phyloP scores from a whole-genome alignment of 768 basidiomycete genomes.

The Tremella mesenterica region DNA sequence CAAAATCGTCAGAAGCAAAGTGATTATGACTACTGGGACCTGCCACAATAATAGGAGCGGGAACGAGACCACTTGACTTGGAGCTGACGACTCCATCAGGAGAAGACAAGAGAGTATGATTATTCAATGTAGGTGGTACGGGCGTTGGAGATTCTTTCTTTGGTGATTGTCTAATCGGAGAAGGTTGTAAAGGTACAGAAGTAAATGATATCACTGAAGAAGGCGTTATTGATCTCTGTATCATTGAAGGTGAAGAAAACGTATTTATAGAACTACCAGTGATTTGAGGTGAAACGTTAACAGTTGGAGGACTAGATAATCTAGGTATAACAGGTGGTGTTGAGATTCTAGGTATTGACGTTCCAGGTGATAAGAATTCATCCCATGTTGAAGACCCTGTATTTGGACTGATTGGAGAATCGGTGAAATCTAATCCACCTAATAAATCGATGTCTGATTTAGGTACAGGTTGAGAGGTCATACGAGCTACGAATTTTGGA shows the following conservation, averaged over 20 bases:
- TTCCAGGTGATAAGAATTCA: constrained; percentile 12
- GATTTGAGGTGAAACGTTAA: too few species aligned
- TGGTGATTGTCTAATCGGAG: constrained; percentile 3
- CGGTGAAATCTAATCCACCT: constrained; percentile 29
- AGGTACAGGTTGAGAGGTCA: constrained; percentile 8
- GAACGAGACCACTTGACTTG: too few species aligned
- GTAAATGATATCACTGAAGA: constrained; percentile 47
- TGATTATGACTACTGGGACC: neutral
- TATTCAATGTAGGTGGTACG: neutral
- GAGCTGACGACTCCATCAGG: too few species aligned
- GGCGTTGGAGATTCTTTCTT: neutral
- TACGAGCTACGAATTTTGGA: constrained; percentile 26
- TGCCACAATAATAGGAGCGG: too few species aligned
- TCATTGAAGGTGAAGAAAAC: constrained; percentile 13
- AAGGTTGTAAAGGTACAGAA: neutral
- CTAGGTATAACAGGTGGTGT: too few species aligned
- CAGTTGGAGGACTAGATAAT: too few species aligned
- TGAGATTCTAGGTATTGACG: neutral
- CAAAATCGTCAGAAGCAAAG: constrained; percentile 40
- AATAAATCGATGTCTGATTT: constrained; percentile 34
- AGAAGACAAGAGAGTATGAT: too few species aligned
- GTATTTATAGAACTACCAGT: constrained; percentile 8
- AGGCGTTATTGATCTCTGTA: constrained; percentile 9
- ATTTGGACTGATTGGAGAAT: neutral
- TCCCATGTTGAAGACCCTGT: constrained; percentile 10